Conservation (phyloP, 345 rosid species). For the rapeseed (Brassica napus) region Da-Ae NC_063438.1:4149001-4149500, state of each 20-base stretch:
- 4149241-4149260: slow-evolving; percentile 24
- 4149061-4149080: neutral
- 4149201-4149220: slow-evolving; percentile 30
- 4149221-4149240: slow-evolving; percentile 32
- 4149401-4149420: slow-evolving; percentile 25
- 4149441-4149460: slow-evolving; percentile 6
- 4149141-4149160: neutral
- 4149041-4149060: neutral
- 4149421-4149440: slow-evolving; percentile 15
- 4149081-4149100: neutral
- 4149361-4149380: slow-evolving; percentile 1
- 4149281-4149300: neutral
- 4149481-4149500: slow-evolving; percentile 19
- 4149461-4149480: slow-evolving; percentile 25
- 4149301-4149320: slow-evolving; percentile 11
- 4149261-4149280: slow-evolving; percentile 33
- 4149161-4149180: slow-evolving; percentile 38
- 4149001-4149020: neutral
- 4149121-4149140: neutral
- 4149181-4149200: slow-evolving; percentile 30
- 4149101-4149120: neutral
- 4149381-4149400: slow-evolving; percentile 25
- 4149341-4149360: slow-evolving; percentile 5
- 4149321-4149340: slow-evolving; percentile 16
- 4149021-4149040: neutral